phyloP scores from a whole-genome alignment of 208 protist species.

The Trypanosoma grayi region DNA sequence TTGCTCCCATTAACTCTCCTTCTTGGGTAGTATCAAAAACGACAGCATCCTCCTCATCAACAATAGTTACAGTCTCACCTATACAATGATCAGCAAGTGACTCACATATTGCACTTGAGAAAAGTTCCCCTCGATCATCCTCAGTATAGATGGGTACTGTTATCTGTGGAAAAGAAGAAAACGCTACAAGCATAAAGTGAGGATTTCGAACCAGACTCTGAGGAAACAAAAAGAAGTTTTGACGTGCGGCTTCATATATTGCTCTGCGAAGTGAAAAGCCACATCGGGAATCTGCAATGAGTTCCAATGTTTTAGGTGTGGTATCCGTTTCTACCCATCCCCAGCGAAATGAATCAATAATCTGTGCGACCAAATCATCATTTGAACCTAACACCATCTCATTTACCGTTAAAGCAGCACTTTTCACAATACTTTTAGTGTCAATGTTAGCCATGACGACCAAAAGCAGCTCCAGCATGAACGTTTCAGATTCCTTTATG shows the following conservation, averaged over 20 bases:
- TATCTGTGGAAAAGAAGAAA: constrained; percentile 5
- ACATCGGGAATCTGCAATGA: constrained; percentile 5
- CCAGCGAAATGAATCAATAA: constrained; percentile 12
- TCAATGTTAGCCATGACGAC: constrained; percentile 12
- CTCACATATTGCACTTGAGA: not conserved
- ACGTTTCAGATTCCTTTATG: not conserved
- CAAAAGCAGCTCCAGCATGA: constrained; percentile 1
- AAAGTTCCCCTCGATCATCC: not conserved
- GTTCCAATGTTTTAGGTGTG: not conserved
- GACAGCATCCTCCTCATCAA: not conserved
- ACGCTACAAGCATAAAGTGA: not conserved
- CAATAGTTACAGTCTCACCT: not conserved
- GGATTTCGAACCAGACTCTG: not conserved
- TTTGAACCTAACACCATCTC: not conserved
- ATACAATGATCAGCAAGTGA: not conserved
- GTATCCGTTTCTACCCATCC: constrained; percentile 5
- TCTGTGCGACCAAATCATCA: constrained; percentile 7
- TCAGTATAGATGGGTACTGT: not conserved
- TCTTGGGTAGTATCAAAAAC: not conserved
- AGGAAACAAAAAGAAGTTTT: not conserved
- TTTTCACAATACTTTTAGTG: not conserved
- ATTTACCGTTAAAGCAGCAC: not conserved
- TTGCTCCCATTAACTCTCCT: not conserved
- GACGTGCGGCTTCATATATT: constrained; percentile 2
- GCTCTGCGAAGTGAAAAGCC: constrained; percentile 6